Evolutionary conservation across 306 rosid species (phyloP).

Genomic region (Mimosa pudica): DNA sequence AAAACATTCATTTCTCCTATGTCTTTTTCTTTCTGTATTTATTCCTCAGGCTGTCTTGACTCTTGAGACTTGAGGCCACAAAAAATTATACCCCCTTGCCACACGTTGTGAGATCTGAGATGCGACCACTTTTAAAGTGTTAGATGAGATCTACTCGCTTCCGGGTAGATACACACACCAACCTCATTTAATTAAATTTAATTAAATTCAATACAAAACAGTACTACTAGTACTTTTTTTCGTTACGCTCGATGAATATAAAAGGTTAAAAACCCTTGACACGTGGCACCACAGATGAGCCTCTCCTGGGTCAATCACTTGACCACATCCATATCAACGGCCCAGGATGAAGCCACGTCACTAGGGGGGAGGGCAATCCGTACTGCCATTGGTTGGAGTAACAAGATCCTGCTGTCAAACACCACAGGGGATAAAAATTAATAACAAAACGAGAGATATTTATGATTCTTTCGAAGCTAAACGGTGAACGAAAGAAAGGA

Average conservation of each 20-base stretch:
- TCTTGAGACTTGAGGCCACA: too few relatives aligned
- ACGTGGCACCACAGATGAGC: conserved; percentile 18
- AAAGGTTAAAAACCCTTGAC: neutral
- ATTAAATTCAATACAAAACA: neutral
- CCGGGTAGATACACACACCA: neutral
- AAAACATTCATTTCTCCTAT: too few relatives aligned
- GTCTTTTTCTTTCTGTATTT: neutral
- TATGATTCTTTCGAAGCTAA: neutral
- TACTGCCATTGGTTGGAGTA: neutral
- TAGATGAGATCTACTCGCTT: neutral
- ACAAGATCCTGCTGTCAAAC: neutral
- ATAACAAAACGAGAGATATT: neutral
- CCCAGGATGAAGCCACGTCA: neutral
- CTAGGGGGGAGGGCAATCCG: neutral
- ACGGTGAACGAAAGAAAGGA: too few relatives aligned
- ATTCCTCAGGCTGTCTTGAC: neutral
- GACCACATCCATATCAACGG: neutral
- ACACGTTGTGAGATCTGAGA: conserved; percentile 9
- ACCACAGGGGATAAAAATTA: neutral
- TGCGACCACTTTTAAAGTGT: neutral
- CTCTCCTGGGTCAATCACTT: neutral
- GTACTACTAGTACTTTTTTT: too few relatives aligned
- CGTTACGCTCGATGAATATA: neutral
- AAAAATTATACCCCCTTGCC: conserved; percentile 24
- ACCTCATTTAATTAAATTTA: neutral